Conservation (phyloP, 2,329 filamentous ascomycete species). For the Allantophomopsis cytisporea region DNA sequence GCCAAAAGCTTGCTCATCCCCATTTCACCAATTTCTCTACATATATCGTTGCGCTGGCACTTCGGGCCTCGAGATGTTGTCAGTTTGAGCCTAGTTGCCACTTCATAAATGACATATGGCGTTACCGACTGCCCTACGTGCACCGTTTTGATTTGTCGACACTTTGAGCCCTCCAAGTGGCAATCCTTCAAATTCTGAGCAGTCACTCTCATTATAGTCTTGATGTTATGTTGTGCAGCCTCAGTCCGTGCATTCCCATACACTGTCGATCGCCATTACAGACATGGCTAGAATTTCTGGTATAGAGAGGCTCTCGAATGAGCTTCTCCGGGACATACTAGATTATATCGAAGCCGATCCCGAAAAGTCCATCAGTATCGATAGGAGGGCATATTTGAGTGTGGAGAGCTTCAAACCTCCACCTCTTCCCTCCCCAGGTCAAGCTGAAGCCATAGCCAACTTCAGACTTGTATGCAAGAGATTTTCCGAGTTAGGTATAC, state of each 20-base stretch:
- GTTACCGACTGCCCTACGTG: not conserved
- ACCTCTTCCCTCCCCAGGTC: constrained; percentile 11
- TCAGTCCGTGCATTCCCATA: too few relatives aligned
- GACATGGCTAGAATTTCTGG: not conserved
- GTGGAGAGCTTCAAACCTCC: constrained; percentile 34
- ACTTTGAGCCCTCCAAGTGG: too few relatives aligned
- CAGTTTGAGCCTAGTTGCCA: too few relatives aligned
- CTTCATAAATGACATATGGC: not conserved
- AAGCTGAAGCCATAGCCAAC: constrained; percentile 22
- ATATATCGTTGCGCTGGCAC: too few relatives aligned
- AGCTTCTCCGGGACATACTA: constrained; percentile 33
- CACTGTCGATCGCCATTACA: too few relatives aligned
- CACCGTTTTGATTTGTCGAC: not conserved
- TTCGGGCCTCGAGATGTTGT: too few relatives aligned
- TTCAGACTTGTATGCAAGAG: constrained; percentile 32
- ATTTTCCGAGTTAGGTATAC: constrained; percentile 33
- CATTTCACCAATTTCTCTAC: not conserved
- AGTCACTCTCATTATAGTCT: too few relatives aligned
- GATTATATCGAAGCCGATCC: constrained; percentile 34
- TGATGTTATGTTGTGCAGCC: too few relatives aligned
- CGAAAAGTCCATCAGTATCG: constrained; percentile 32
- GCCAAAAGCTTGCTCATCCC: not conserved
- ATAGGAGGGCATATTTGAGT: constrained; percentile 33
- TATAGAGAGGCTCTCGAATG: constrained; percentile 10
- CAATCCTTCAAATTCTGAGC: too few relatives aligned